phyloP scores from a whole-genome alignment of 225 moss, liverwort and hornwort genomes.

The Climacium dendroides region DNA sequence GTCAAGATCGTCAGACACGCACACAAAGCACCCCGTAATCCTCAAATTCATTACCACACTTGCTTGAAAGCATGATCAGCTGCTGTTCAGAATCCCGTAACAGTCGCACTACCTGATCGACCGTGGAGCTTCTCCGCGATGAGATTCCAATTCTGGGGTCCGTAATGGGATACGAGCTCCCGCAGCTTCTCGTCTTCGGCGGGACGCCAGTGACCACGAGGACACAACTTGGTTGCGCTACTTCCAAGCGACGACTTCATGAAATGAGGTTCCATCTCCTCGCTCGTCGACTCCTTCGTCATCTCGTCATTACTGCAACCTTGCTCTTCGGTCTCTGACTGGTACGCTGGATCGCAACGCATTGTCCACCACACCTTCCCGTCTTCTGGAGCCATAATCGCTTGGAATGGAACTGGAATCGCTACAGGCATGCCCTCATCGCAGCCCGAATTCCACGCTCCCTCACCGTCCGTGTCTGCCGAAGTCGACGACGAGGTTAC shows the following conservation, averaged over 20 bases:
- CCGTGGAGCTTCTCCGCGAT: conserved; percentile 94
- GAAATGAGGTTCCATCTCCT: conserved; percentile 37
- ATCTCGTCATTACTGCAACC: conserved; percentile 51
- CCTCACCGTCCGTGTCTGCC: conserved; percentile 22
- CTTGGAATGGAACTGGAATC: not conserved
- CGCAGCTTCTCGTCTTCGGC: conserved; percentile 84
- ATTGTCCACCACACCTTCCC: conserved; percentile 7
- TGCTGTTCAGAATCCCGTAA: not conserved
- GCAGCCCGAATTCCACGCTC: conserved; percentile 12
- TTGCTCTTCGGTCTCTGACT: conserved; percentile 10
- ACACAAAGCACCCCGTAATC: not conserved
- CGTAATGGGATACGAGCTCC: conserved; percentile 76
- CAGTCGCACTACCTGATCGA: conserved; percentile 62
- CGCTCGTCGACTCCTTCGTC: conserved; percentile 58
- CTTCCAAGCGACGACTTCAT: conserved; percentile 24
- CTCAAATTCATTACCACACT: not conserved
- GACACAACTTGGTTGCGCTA: conserved; percentile 57
- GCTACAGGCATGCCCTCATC: not conserved
- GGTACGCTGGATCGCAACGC: not conserved
- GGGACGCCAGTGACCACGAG: conserved; percentile 92
- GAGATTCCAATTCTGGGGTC: conserved; percentile 96
- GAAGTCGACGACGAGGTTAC: not conserved
- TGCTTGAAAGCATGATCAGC: not conserved
- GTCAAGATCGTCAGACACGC: not conserved
- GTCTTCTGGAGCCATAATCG: not conserved